phyloP scores from a whole-genome alignment of 805 yeast species.

The Barnettozyma vustinii region DNA sequence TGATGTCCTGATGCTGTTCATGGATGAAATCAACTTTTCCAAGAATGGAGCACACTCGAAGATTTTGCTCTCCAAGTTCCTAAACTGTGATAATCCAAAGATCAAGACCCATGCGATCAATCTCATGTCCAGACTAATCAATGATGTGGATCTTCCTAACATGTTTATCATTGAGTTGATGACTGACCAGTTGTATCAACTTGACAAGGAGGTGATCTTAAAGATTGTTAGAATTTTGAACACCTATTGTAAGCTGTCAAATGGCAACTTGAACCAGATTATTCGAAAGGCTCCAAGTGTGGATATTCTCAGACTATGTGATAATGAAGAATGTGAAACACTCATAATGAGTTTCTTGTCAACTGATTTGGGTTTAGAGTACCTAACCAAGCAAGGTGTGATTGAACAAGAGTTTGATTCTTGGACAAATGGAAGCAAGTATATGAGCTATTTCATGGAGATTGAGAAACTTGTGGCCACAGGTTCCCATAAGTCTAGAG shows the following conservation, averaged over 20 bases:
- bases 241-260: conserved; percentile 47
- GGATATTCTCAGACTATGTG: conserved; percentile 18
- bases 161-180: conserved; percentile 42
- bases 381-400: conserved; percentile 52
- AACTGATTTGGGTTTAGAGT: conserved; percentile 63
- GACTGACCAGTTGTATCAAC: conserved; percentile 67
- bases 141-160: conserved; percentile 31
- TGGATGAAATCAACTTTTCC: conserved; percentile 55
- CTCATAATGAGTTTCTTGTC: conserved; percentile 60
- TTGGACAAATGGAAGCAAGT: conserved; percentile 52
- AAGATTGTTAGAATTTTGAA: conserved; percentile 52
- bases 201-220: conserved; percentile 47
- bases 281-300: conserved; percentile 53
- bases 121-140: conserved; percentile 39
- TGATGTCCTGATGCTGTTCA: conserved; percentile 49
- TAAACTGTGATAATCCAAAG: conserved; percentile 46
- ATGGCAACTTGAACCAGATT: conserved; percentile 43
- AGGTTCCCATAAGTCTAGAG: conserved; percentile 15
- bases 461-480: conserved; percentile 37
- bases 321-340: conserved; percentile 36
- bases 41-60: conserved; percentile 60
- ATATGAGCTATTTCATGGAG: conserved; percentile 39
- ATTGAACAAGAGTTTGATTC: conserved; percentile 59
- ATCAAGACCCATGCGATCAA: conserved; percentile 56
- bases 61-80: conserved; percentile 57